phyloP scores from a whole-genome alignment of 2,329 filamentous ascomycete species.

The Dryadomyces quercivorus region DNA sequence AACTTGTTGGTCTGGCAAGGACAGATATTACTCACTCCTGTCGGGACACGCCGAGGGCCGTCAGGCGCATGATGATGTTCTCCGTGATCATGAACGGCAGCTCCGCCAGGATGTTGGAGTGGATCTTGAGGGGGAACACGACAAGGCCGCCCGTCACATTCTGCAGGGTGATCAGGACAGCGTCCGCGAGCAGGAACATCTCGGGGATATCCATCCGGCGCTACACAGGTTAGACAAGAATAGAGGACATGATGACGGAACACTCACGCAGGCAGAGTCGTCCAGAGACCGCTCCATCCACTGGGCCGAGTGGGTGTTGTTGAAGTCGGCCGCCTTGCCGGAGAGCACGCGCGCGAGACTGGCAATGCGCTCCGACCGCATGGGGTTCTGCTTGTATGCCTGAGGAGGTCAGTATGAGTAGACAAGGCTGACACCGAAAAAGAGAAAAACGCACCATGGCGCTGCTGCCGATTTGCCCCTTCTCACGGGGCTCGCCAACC shows the following conservation, averaged over 20 bases:
- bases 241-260: too few species aligned
- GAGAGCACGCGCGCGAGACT: constrained; percentile 25
- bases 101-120: constrained; percentile 55
- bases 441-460: constrained; percentile 32
- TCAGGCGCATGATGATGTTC: constrained; percentile 65
- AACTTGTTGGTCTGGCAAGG: too few species aligned
- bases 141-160: constrained; percentile 55
- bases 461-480: constrained; percentile 59
- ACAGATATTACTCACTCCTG: constrained; percentile 38
- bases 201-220: constrained; percentile 50
- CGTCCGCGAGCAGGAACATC: constrained; percentile 54
- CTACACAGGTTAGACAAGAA: not conserved
- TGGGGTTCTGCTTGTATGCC: constrained; percentile 34
- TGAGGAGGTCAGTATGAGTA: not conserved
- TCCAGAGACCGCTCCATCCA: constrained; percentile 68
- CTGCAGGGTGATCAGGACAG: constrained; percentile 46
- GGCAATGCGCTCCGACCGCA: constrained; percentile 34
- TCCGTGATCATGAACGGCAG: constrained; percentile 68
- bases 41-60: constrained; percentile 55
- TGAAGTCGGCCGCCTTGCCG: constrained; percentile 28
- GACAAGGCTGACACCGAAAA: not conserved
- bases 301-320: constrained; percentile 59
- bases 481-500: constrained; percentile 71
- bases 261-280: constrained; percentile 49
- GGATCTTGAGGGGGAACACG: constrained; percentile 67